Percentiles rank a stretch among this genome's conserved stretches.
Evolutionary conservation across 2,329 filamentous ascomycete species (phyloP).

Genomic region (Fusarium kyushuense): DNA sequence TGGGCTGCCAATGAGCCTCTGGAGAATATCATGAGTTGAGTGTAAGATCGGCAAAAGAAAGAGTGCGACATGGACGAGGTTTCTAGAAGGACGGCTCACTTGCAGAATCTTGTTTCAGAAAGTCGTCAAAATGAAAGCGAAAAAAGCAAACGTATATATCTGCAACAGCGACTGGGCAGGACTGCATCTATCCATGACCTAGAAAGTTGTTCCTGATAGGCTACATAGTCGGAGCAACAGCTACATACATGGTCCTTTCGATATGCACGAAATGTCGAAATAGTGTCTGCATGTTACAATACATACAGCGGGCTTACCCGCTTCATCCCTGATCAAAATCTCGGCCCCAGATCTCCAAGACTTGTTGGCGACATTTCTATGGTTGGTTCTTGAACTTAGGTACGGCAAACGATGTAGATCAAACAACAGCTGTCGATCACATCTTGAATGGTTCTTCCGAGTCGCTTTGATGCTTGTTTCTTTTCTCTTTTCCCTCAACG

Average conservation of each 20-base stretch:
- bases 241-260: constrained; percentile 10
- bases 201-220: constrained; percentile 26
- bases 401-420: constrained; percentile 11
- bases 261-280: constrained; percentile 25
- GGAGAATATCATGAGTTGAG: constrained; percentile 35
- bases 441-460: constrained; percentile 5
- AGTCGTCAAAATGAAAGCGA: not conserved
- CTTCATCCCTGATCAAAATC: constrained; percentile 12
- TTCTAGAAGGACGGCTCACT: constrained; percentile 20
- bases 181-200: constrained; percentile 35
- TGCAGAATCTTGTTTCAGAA: constrained; percentile 25
- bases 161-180: constrained; percentile 13
- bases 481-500: not conserved
- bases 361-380: not conserved
- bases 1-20: constrained; percentile 55
- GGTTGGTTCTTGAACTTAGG: constrained; percentile 23
- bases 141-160: constrained; percentile 18
- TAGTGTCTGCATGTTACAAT: constrained; percentile 5
- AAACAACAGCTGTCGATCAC: constrained; percentile 32
- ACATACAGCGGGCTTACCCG: constrained; percentile 33
- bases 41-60: not conserved
- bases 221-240: constrained; percentile 15
- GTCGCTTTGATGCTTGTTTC: constrained; percentile 2
- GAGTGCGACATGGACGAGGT: constrained; percentile 22
- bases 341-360: constrained; percentile 8